A percentile compares a stretch with the other conserved stretches of the same genome.
These are phyloP conservation scores for Cryptococcus neoformans DNA, from an alignment of 1,284 basidiomycete genomes.

Conservation along the genomic window DNA sequence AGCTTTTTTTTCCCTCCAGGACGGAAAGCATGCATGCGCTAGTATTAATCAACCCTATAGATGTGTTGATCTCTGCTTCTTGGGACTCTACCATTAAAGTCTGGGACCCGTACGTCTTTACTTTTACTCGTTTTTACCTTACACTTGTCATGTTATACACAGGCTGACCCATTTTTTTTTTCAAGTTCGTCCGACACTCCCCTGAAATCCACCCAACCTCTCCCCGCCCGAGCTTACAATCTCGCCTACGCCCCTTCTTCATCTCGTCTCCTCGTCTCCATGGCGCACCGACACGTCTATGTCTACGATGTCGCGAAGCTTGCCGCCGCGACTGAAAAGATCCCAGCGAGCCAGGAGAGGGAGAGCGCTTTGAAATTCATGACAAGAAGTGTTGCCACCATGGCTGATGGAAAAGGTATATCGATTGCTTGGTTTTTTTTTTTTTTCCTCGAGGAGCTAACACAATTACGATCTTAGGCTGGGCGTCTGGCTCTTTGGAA, in stretches of 20 bases:
- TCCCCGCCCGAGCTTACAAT: conserved; percentile 80
- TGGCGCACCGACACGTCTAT: conserved; percentile 82
- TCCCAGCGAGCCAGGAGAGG: conserved; percentile 61
- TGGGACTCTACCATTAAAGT: conserved; percentile 88
- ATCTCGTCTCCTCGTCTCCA: conserved; percentile 73
- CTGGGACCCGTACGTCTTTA: conserved; percentile 62
- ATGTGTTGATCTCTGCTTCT: conserved; percentile 73
- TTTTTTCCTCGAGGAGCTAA: too few relatives aligned
- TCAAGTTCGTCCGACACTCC: conserved; percentile 53
- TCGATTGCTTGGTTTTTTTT: conserved; percentile 2
- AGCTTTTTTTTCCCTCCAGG: conserved; percentile 9
- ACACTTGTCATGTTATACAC: not conserved
- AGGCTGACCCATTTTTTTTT: conserved; percentile 5
- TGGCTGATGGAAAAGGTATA: conserved; percentile 84
- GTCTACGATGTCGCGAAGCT: conserved; percentile 81
- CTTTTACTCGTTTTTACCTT: conserved; percentile 43
- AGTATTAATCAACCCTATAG: conserved; percentile 46
- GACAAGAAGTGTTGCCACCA: conserved; percentile 85
- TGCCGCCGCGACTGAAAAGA: conserved; percentile 29
- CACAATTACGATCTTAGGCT: conserved; percentile 57
- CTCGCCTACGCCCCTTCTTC: conserved; percentile 53
- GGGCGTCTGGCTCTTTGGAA: conserved; percentile 90
- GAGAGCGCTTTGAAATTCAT: conserved; percentile 96
- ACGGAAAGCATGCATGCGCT: not conserved
- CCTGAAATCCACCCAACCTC: conserved; percentile 57